Percentiles rank a stretch among this genome's conserved stretches.
Evolutionary conservation across 179 eudicot genomes (phyloP).

Genomic region (Silene noctiflora): DNA sequence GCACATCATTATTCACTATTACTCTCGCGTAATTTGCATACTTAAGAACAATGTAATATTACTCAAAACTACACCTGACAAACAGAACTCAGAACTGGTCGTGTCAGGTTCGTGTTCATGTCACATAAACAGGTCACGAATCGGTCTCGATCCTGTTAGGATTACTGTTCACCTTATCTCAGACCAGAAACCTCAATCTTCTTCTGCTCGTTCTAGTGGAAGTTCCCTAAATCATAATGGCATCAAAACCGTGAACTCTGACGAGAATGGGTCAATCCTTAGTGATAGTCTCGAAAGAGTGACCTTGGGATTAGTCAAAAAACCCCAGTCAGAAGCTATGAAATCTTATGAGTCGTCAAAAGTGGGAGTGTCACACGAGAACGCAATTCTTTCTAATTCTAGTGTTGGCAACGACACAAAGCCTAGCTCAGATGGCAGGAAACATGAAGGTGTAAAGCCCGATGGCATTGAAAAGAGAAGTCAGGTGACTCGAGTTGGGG

Average conservation of each 20-base stretch:
- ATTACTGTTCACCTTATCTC: slow-evolving; percentile 47
- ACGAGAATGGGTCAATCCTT: not conserved
- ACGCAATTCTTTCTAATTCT: slow-evolving; percentile 23
- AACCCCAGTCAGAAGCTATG: not conserved
- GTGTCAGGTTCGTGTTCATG: no score
- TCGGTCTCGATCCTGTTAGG: slow-evolving; percentile 70
- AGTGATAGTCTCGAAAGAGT: no score
- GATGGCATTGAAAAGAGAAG: slow-evolving; percentile 5
- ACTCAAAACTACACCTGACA: no score
- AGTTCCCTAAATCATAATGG: slow-evolving; percentile 13
- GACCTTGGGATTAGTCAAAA: not conserved
- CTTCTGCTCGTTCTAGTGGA: slow-evolving; percentile 35
- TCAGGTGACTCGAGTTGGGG: slow-evolving; percentile 9
- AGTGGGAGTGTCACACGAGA: slow-evolving; percentile 35
- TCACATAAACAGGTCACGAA: no score
- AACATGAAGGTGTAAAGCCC: slow-evolving; percentile 23
- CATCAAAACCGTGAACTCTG: not conserved
- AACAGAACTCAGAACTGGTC: no score
- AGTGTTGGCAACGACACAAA: slow-evolving; percentile 10
- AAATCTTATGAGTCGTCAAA: slow-evolving; percentile 26
- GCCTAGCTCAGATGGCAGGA: slow-evolving; percentile 13
- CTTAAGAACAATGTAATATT: no score
- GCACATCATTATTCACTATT: no score
- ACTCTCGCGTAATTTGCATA: no score
- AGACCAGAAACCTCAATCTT: slow-evolving; percentile 26